Conservation (phyloP, 202 grass and related monocot species). For the Musa balbisiana region DNA sequence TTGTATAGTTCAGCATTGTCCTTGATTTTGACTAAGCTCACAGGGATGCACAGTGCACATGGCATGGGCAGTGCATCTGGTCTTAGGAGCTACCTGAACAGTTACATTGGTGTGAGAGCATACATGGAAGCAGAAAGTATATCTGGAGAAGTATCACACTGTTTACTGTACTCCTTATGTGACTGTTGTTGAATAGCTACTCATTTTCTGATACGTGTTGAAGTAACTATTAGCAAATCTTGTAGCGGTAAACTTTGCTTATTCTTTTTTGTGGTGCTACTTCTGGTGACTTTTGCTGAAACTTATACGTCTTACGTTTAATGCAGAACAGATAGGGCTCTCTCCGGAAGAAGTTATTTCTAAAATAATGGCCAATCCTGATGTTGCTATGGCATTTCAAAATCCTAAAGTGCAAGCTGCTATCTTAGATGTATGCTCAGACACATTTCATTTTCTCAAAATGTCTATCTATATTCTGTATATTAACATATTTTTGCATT, state of each 20-base stretch:
- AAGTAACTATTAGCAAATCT: not conserved
- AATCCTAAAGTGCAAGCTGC: conserved; percentile 98
- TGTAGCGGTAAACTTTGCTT: not conserved
- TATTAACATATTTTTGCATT: conserved; percentile 33
- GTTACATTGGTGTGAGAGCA: too few relatives aligned
- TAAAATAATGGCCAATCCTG: conserved; percentile 97
- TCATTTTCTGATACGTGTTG: not conserved
- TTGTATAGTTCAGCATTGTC: not conserved
- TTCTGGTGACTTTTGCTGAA: not conserved
- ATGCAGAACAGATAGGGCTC: conserved; percentile 81
- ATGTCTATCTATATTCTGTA: conserved; percentile 13
- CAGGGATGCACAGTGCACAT: not conserved
- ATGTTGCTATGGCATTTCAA: conserved; percentile 91
- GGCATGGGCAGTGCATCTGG: not conserved
- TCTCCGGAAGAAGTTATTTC: conserved; percentile 91
- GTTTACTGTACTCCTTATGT: not conserved
- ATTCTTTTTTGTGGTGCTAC: not conserved
- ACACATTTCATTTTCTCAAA: conserved; percentile 1
- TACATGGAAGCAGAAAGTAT: too few relatives aligned
- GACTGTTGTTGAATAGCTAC: not conserved
- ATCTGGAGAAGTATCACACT: not conserved
- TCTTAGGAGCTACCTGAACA: too few relatives aligned
- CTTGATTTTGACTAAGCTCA: not conserved
- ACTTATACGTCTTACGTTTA: conserved; percentile 10
- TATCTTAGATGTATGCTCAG: conserved; percentile 80